phyloP scores from a whole-genome alignment of 2,329 filamentous ascomycete species.

The Basipetospora chlamydospora region DNA sequence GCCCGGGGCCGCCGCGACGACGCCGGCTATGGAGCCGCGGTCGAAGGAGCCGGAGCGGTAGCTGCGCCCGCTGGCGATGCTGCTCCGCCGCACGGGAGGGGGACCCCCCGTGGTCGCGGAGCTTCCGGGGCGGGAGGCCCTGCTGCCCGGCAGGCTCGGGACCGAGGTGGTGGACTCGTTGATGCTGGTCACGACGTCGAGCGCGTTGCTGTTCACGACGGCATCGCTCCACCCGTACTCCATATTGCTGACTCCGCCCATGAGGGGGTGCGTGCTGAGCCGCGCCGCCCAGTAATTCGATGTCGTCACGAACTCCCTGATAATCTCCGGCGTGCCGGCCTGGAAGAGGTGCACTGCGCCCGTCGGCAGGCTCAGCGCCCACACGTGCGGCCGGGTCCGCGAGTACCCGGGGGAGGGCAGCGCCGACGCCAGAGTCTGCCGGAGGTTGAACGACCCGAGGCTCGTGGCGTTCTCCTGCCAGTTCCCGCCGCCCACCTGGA shows the following conservation, averaged over 20 bases:
- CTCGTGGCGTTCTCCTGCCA: conserved; percentile 96
- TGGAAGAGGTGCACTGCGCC: conserved; percentile 98
- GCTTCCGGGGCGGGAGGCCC: conserved; percentile 34
- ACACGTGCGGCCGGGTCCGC: conserved; percentile 78
- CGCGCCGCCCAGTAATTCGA: conserved; percentile 97
- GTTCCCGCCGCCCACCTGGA: conserved; percentile 83
- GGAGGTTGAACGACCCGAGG: conserved; percentile 71
- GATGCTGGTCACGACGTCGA: conserved; percentile 31
- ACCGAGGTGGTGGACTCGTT: conserved; percentile 22
- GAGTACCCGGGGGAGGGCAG: conserved; percentile 89
- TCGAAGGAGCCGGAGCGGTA: conserved; percentile 47
- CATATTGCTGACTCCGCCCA: conserved; percentile 89
- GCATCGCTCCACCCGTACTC: conserved; percentile 93
- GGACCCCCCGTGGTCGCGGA: conserved; percentile 20
- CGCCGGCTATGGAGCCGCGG: conserved; percentile 28
- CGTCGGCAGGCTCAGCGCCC: conserved; percentile 80
- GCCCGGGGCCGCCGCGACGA: conserved; percentile 19
- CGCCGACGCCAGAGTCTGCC: conserved; percentile 81
- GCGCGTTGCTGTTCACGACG: conserved; percentile 53
- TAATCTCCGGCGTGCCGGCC: conserved; percentile 87
- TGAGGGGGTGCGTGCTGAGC: conserved; percentile 80
- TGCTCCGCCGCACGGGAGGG: conserved; percentile 22
- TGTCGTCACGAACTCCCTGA: conserved; percentile 83
- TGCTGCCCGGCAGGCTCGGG: conserved; percentile 13
- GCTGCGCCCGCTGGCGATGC: conserved; percentile 32